Conservation (phyloP, 805 yeast genomes). For the Saccharomycopsis fodiens region DNA sequence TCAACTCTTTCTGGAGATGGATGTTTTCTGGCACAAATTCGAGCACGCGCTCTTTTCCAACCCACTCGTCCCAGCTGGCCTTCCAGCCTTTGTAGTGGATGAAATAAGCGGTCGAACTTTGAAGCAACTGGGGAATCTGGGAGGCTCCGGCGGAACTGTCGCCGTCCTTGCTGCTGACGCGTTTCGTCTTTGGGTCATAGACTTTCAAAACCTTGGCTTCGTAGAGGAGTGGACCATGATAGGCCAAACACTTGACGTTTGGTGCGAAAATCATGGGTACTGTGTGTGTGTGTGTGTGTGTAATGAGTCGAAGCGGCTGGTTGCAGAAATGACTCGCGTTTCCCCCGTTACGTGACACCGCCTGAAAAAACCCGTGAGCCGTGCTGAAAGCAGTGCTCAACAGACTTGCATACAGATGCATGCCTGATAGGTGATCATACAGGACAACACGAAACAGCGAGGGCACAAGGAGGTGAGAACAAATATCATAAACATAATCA, state of each 20-base stretch:
- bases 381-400: too few relatives aligned
- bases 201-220: conserved; percentile 73
- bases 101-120: conserved; percentile 37
- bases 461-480: too few relatives aligned
- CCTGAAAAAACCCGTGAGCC: too few relatives aligned
- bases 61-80: conserved; percentile 96
- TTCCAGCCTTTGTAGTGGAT: conserved; percentile 97
- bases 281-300: too few relatives aligned
- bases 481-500: too few relatives aligned
- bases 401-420: too few relatives aligned
- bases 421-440: too few relatives aligned
- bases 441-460: too few relatives aligned
- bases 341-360: too few relatives aligned
- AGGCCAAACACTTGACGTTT: conserved; percentile 56
- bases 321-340: too few relatives aligned
- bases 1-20: conserved; percentile 52
- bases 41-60: conserved; percentile 57
- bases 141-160: conserved; percentile 26
- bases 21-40: conserved; percentile 64
- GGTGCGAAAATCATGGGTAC: too few relatives aligned
- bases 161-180: conserved; percentile 35
- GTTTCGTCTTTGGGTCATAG: conserved; percentile 46
- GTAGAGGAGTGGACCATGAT: conserved; percentile 84
- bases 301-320: too few relatives aligned
- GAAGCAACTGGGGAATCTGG: conserved; percentile 6